phyloP scores from a whole-genome alignment of 2,329 filamentous ascomycete species.

The Colletotrichum tabaci region DNA sequence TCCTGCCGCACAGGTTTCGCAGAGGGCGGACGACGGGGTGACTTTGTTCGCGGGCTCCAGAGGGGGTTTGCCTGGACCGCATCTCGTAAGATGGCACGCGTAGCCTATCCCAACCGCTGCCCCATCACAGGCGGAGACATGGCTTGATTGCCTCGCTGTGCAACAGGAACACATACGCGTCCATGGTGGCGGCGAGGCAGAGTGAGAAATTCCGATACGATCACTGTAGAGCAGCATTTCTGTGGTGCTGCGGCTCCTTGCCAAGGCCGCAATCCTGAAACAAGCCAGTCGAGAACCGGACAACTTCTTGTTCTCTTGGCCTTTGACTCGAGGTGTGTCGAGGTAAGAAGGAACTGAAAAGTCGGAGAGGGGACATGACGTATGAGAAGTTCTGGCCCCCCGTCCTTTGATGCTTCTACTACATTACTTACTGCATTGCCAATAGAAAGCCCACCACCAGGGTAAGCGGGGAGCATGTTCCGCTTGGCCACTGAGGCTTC shows the following conservation, averaged over 20 bases:
- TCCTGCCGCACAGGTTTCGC: not conserved
- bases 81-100: not conserved
- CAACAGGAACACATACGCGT: slow-evolving; percentile 6
- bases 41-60: not conserved
- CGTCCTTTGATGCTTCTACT: slow-evolving; percentile 13
- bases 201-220: not conserved
- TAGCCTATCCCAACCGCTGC: not conserved
- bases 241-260: slow-evolving; percentile 14
- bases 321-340: not conserved
- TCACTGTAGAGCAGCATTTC: not conserved
- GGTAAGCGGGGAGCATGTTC: slow-evolving; percentile 15
- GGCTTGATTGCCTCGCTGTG: not conserved
- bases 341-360: not conserved
- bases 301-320: not conserved
- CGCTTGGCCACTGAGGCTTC: slow-evolving; percentile 1
- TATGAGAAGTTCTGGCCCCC: slow-evolving; percentile 11
- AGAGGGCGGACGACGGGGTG: not conserved
- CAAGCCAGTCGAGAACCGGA: slow-evolving; percentile 22
- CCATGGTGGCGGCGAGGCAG: not conserved
- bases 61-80: not conserved
- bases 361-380: slow-evolving; percentile 13
- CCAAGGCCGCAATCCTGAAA: slow-evolving; percentile 25
- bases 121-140: not conserved
- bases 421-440: not conserved
- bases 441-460: not conserved